Evolutionary conservation across 495 filamentous ascomycete species (phyloP), one percentile per base, ranked within the genome.

Genomic region (Aspergillus saccharolyticus): DNA sequence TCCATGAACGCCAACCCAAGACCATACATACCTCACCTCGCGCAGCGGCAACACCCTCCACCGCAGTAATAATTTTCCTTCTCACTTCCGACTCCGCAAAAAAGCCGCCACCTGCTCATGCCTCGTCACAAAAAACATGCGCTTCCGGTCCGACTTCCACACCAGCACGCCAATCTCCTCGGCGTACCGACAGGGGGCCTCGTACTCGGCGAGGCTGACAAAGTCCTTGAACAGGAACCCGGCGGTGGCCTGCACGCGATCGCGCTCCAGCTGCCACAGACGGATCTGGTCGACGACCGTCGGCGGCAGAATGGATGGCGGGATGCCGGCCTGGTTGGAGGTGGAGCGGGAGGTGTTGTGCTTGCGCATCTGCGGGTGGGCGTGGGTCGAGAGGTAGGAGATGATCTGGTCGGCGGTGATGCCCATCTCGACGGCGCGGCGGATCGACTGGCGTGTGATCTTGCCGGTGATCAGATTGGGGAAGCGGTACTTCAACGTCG

Each of bases 201-300:
- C 82, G 63, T 94, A 98, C 63, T 96, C 95, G 19, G 83, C 80
- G 46, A 79, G 69, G 49, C 71, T 85, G 53, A 83, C 83, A 64
- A 97, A 96, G 44, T 97, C 93, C 59, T 87, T 88, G 79, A 98
- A 96, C 30, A 97, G 67, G 68, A 88, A 97, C 2, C 94, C 94
- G 5, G 79, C 70, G 12, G 84, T 91, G 5, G 87, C 80, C 67
- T 86, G 86, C 78, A 97, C 93, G 51, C 94, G 81, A 68, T 98
- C 95, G 28, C 91, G 88, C 68, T 98, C 95, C 52, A 96, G 87
- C 75, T 98, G 94, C 94, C 94, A 98, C 10, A 98, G 81, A 6
- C 92, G 80, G 59, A 98, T 97, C 75, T 98, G 94, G 76, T 98
- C 94, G 44, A 97, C 89, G 22, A 98, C 95, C 0, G 95, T 97